phyloP scores from a whole-genome alignment of 306 rosid species.

The Sechiopsis laciniata region DNA sequence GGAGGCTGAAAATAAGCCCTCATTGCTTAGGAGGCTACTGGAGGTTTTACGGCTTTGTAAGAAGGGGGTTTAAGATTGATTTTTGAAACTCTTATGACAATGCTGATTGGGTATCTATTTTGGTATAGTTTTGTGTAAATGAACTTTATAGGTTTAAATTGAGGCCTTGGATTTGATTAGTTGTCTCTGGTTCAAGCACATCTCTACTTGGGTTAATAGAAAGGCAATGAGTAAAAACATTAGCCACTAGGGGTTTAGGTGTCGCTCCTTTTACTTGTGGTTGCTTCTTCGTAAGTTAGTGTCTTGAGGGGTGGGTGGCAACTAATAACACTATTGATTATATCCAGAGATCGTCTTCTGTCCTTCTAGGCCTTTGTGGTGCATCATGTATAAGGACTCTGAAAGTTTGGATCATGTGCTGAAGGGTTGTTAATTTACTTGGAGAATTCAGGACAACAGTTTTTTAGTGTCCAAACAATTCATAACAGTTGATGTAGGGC shows the following conservation, averaged over 20 bases:
- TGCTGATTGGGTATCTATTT: not conserved
- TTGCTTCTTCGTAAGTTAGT: not conserved
- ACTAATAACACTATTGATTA: not conserved
- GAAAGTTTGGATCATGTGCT: not conserved
- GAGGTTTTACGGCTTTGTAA: not conserved
- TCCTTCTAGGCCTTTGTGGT: constrained; percentile 8
- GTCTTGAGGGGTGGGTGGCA: not conserved
- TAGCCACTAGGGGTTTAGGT: not conserved
- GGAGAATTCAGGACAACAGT: not conserved
- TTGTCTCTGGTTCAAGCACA: not conserved
- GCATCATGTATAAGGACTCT: not conserved
- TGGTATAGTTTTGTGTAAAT: not conserved
- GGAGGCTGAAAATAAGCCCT: not conserved
- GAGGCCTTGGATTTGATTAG: not conserved
- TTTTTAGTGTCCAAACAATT: not conserved
- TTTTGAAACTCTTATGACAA: not conserved
- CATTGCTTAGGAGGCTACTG: not conserved
- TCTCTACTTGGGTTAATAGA: not conserved
- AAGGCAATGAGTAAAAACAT: not conserved
- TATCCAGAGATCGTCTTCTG: not conserved
- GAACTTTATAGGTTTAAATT: not conserved
- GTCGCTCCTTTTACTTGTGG: not conserved
- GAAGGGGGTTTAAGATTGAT: not conserved
- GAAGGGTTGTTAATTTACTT: not conserved
- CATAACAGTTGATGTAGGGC: not conserved